phyloP scores from a whole-genome alignment of 441 rosid genomes.

The Pelargonium citronellum region DNA sequence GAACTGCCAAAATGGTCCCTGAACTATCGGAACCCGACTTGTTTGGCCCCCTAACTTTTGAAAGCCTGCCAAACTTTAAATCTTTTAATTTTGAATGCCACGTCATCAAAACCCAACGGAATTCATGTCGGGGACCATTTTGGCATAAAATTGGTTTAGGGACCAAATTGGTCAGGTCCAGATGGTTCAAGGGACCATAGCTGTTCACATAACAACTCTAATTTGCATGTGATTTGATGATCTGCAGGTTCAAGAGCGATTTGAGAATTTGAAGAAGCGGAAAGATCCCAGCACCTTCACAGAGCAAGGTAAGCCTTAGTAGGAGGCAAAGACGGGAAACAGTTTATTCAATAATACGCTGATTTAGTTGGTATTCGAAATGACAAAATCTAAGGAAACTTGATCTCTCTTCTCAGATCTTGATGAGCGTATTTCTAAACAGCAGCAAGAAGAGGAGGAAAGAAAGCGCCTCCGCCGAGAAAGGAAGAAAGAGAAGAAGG shows the following conservation, averaged over 20 bases:
- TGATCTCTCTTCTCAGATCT: slow-evolving; percentile 41
- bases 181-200: too few species aligned
- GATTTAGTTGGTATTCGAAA: not conserved
- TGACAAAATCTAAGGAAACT: slow-evolving; percentile 3
- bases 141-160: too few species aligned
- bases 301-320: slow-evolving; percentile 63
- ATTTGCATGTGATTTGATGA: not conserved
- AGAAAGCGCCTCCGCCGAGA: slow-evolving; percentile 62
- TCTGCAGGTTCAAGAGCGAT: slow-evolving; percentile 82
- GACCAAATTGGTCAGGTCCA: too few species aligned
- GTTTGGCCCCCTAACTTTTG: too few species aligned
- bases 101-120: too few species aligned
- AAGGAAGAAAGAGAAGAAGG: slow-evolving; percentile 96
- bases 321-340: not conserved
- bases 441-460: slow-evolving; percentile 90
- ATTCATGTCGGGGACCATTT: too few species aligned
- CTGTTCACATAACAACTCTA: not conserved
- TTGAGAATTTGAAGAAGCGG: slow-evolving; percentile 76
- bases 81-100: too few species aligned
- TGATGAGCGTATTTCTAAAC: slow-evolving; percentile 77
- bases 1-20: too few species aligned
- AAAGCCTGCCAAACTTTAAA: too few species aligned
- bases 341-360: not conserved
- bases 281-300: slow-evolving; percentile 85
- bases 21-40: too few species aligned